phyloP scores from a whole-genome alignment of 2,329 filamentous ascomycete genomes.

The Graphilbum sp. region DNA sequence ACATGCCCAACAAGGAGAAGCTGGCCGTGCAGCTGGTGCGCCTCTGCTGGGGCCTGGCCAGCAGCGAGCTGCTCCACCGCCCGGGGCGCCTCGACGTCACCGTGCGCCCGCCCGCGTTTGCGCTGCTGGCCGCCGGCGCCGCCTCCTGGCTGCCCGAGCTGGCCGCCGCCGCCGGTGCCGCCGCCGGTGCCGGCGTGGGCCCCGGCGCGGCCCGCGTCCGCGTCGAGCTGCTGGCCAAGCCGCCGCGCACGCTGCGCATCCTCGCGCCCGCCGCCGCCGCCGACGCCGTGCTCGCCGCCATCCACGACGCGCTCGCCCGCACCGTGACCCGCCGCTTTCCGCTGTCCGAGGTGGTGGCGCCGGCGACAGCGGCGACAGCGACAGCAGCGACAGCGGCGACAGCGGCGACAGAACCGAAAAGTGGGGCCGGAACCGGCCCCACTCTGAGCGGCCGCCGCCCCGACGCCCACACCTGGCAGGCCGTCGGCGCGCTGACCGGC shows the following conservation, averaged over 20 bases:
- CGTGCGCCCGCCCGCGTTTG: slow-evolving; percentile 23
- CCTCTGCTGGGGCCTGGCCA: slow-evolving; percentile 32
- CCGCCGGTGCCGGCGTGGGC: neutral
- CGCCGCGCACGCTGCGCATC: slow-evolving; percentile 16
- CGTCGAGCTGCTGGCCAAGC: slow-evolving; percentile 15
- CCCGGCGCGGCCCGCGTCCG: neutral
- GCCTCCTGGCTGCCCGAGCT: slow-evolving; percentile 19
- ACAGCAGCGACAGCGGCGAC: too few species aligned
- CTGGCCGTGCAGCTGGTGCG: slow-evolving; percentile 27
- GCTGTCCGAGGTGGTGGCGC: slow-evolving; percentile 1
- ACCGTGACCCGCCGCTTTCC: slow-evolving; percentile 6
- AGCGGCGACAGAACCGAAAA: too few species aligned
- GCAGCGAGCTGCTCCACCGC: slow-evolving; percentile 25
- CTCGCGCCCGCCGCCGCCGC: slow-evolving; percentile 19
- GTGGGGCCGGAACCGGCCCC: too few species aligned
- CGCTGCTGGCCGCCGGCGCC: slow-evolving; percentile 24
- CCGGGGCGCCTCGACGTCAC: slow-evolving; percentile 24
- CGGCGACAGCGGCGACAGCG: too few species aligned
- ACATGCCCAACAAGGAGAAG: slow-evolving; percentile 20
- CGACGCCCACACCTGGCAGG: slow-evolving; percentile 8
- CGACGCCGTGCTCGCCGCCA: slow-evolving; percentile 18
- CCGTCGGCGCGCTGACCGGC: slow-evolving; percentile 22
- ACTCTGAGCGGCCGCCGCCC: neutral
- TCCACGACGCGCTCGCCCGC: slow-evolving; percentile 16
- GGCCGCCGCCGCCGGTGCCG: slow-evolving; percentile 6